Evolutionary conservation across 129 eudicot species (phyloP).

Genomic region (Escallonia herrerae): DNA sequence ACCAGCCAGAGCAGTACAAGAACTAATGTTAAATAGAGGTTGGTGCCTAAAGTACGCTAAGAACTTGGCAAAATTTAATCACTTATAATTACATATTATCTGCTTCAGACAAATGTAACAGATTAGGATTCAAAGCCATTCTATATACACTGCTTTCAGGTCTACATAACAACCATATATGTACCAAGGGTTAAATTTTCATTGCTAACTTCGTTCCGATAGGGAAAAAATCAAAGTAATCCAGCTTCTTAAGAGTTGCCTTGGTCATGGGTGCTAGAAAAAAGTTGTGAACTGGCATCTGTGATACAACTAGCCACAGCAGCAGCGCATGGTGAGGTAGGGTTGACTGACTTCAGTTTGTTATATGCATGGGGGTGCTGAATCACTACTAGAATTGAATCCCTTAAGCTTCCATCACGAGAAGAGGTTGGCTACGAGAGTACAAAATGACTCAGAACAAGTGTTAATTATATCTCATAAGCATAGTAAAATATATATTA

Average conservation of each 20-base stretch:
- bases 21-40: no score
- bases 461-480: not conserved
- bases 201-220: not conserved
- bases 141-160: not conserved
- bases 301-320: conserved; percentile 15
- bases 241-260: conserved; percentile 1
- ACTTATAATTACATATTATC: no score
- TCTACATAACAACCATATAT: conserved; percentile 8
- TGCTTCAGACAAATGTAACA: no score
- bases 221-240: not conserved
- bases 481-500: not conserved
- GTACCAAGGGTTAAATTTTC: not conserved
- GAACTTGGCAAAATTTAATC: no score
- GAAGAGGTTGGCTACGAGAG: conserved; percentile 62
- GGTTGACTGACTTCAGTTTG: conserved; percentile 16
- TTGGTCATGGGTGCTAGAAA: not conserved
- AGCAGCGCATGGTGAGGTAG: conserved; percentile 15
- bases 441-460: not conserved
- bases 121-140: no score
- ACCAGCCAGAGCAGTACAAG: no score
- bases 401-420: conserved; percentile 38
- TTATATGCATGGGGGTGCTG: conserved; percentile 66
- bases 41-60: no score
- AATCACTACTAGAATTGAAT: conserved; percentile 65
- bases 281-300: not conserved